Percentiles rank a stretch among this genome's conserved stretches.
phyloP scores from a whole-genome alignment of 345 rosid species.

The Salix purpurea region DNA sequence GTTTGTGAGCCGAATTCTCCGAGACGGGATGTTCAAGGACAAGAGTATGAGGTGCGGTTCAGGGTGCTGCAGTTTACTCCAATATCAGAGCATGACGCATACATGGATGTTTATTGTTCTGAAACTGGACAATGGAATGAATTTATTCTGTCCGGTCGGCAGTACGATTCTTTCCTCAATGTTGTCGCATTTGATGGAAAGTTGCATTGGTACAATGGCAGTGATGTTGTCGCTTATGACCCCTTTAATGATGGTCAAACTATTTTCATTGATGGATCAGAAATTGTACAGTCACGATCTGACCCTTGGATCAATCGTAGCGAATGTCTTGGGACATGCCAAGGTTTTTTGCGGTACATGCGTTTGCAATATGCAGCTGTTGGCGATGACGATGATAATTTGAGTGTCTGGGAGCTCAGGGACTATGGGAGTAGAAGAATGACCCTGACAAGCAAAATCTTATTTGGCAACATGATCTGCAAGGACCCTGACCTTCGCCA shows the following conservation, averaged over 20 bases:
- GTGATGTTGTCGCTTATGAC: background rate
- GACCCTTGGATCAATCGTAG: background rate
- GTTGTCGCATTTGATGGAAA: background rate
- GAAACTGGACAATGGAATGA: background rate
- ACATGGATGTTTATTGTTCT: background rate
- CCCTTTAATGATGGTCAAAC: background rate
- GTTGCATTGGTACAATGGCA: background rate
- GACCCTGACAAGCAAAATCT: background rate
- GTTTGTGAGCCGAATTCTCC: too few species aligned
- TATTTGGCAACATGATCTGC: too few species aligned
- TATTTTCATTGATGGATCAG: background rate
- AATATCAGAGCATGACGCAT: background rate
- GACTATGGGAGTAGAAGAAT: background rate
- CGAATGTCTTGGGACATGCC: background rate
- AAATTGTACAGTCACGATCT: background rate
- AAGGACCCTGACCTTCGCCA: background rate
- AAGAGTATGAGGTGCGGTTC: too few species aligned
- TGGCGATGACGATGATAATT: background rate
- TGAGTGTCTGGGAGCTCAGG: background rate
- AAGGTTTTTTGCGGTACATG: background rate
- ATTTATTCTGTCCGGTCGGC: background rate
- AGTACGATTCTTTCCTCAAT: background rate
- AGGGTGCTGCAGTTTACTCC: too few species aligned
- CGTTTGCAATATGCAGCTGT: too few species aligned
- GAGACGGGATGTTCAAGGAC: too few species aligned